phyloP scores from a whole-genome alignment of 257 asterid genomes.

The Gardenia jasminoides region DNA sequence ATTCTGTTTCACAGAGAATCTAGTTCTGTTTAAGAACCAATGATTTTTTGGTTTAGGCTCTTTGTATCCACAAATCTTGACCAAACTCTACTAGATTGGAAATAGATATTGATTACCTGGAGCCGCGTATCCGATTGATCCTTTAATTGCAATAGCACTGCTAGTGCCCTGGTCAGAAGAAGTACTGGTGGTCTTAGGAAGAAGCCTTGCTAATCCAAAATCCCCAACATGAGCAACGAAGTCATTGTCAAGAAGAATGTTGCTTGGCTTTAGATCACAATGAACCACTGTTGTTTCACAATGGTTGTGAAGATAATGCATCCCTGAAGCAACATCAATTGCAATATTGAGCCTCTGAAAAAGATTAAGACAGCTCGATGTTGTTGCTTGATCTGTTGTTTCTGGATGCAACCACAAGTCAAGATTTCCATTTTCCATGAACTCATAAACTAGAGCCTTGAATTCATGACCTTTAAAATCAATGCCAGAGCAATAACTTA shows the following conservation, averaged over 20 bases:
- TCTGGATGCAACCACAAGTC: slow-evolving; percentile 27
- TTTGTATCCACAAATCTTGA: no score
- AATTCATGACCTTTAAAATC: slow-evolving; percentile 30
- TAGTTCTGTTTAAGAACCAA: no score
- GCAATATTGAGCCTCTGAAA: no score
- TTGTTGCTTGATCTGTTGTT: not conserved
- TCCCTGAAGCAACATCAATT: slow-evolving; percentile 26
- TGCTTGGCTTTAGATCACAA: not conserved
- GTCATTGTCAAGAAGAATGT: not conserved
- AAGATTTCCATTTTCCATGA: slow-evolving; percentile 31
- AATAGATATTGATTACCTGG: slow-evolving; percentile 5
- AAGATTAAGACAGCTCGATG: not conserved
- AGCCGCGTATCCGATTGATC: slow-evolving; percentile 36
- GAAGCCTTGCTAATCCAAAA: slow-evolving; percentile 35
- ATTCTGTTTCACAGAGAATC: no score
- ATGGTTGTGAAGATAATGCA: not conserved
- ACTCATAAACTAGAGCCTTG: slow-evolving; percentile 35
- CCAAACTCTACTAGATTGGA: no score
- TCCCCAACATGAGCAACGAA: slow-evolving; percentile 28
- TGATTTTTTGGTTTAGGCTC: no score
- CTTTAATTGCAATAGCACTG: slow-evolving; percentile 25
- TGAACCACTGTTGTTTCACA: not conserved
- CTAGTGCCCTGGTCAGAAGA: slow-evolving; percentile 2
- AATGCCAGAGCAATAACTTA: slow-evolving; percentile 30
- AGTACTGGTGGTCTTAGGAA: not conserved